Evolutionary conservation across 352 stramenopile species (phyloP), one percentile per base, ranked within the genome.

Genomic region (Lagenidium sp.): DNA sequence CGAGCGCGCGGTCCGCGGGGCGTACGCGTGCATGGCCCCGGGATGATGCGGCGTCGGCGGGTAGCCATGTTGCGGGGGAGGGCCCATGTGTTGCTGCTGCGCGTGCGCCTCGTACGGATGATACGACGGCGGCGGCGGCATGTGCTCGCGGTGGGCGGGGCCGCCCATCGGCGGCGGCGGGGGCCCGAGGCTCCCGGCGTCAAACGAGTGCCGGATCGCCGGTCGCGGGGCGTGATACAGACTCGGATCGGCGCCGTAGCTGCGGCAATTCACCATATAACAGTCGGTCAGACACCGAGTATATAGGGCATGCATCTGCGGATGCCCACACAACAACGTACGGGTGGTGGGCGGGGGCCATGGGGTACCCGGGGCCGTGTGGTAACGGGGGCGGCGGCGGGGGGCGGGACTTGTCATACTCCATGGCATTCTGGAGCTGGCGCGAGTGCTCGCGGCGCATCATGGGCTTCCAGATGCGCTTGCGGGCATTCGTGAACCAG

Each of bases 381-480:
- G 55, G 52, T 36, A 72, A 85, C 21, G 58, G 41, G 8, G 71
- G 53, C 13, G 39, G 44, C 4, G 50, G 35, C 21, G 42, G 6
- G 7, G n/a, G 7, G 16, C 56, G 66, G 43, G 68, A 53, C 36
- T 83, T 81, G 25, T 89, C 76, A 20, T 73, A 82, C 50, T 88
- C 75, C 42, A 85, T 76, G 3, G 67, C 72, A 10, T 51, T 83
- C 50, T 89, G 76, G 25, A 91, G 34, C 52, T 91, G 76, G 0
- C 74, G 69, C 35, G 78, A 87, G 59, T 90, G 76, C 41, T 91
- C 74, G 18, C 78, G 75, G 6, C 75, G 73, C 77, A 90, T 93
- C 77, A 93, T 90, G 36, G 82, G 82, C 40, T 91, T 92, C 82
- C 82, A 94, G 41, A 94, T 90, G 37, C 82, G 78, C 44, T 94